Evolutionary conservation across 345 rosid species (phyloP), one percentile per base, ranked within the genome.

Genomic region (Eutrema heterophyllum): DNA sequence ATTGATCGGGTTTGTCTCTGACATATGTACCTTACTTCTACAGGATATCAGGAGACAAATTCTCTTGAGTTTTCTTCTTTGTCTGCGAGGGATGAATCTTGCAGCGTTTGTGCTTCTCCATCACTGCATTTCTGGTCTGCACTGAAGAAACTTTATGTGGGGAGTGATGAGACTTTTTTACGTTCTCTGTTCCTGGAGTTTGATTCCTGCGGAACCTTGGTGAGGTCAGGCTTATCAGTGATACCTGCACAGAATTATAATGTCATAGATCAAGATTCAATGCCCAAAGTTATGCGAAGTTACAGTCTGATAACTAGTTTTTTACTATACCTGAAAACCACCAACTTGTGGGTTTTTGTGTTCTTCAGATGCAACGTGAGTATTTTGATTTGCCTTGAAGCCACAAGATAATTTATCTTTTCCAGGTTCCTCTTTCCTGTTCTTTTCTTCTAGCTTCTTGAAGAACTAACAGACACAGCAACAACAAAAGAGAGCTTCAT

Each of bases 31-130:
- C 62, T 51, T 52, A 52, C 18, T 32, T 46, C 68, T 21, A 59
- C 60, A 68, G 84, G 67, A 87, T 89, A 80, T 89, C 89, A 45
- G 95, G 96, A 67, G 97, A 85, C 56, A 80, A 78, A 78, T 88
- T 87, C 71, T 93, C 95, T 21, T 63, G 90, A 60, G 83, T 78
- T 27, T 78, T 80, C 70, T 44, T 86, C 79, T 65, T 80, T 36
- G 81, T 73, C 56, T 77, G 73, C 14, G 78, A 54, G 1, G 84
- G 78, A 78, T 71, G 70, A 46, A 74, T 54, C 50, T 65, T 67
- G 51, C 76, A 77, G 64, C 30, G 78, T 71, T 72, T 79, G 55
- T 68, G 18, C 71, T 85, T 88, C 52, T 64, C 75, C 18, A 18
- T 57, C 39, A 59, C 74, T 54, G 10, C 65, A 50, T 81, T 84